These are phyloP conservation scores for Diaporthe humulicola DNA, from an alignment of 2,329 filamentous ascomycete species.

Conservation along the genomic window DNA sequence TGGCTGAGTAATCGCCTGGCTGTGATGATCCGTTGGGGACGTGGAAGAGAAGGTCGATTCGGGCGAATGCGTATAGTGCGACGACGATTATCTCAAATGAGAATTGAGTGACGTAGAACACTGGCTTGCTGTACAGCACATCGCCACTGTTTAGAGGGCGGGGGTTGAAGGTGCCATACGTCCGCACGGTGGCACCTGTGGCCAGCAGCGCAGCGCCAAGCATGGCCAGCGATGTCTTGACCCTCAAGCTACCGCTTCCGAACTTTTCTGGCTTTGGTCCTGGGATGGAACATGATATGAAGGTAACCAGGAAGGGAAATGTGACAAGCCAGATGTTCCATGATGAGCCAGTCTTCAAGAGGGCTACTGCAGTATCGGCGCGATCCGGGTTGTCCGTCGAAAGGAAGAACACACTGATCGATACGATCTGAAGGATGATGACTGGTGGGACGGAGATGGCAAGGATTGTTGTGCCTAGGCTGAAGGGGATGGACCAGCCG, in stretches of 20 bases:
- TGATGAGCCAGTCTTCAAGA: slow-evolving; percentile 42
- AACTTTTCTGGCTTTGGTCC: slow-evolving; percentile 49
- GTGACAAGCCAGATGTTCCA: slow-evolving; percentile 44
- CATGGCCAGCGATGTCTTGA: slow-evolving; percentile 49
- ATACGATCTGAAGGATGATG: slow-evolving; percentile 50
- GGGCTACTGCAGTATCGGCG: slow-evolving; percentile 33
- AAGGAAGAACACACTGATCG: slow-evolving; percentile 46
- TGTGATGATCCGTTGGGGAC: slow-evolving; percentile 48
- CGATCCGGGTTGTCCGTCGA: slow-evolving; percentile 41
- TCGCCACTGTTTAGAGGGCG: slow-evolving; percentile 43
- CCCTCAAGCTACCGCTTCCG: slow-evolving; percentile 47
- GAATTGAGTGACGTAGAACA: slow-evolving; percentile 54
- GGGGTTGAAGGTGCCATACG: slow-evolving; percentile 46
- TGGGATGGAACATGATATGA: slow-evolving; percentile 45
- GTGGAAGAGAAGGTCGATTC: slow-evolving; percentile 49
- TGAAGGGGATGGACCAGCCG: slow-evolving; percentile 51
- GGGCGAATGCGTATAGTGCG: slow-evolving; percentile 44
- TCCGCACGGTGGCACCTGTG: slow-evolving; percentile 43
- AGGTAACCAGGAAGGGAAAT: slow-evolving; percentile 43
- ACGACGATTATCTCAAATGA: slow-evolving; percentile 49
- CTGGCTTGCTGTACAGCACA: slow-evolving; percentile 49
- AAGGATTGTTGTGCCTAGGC: slow-evolving; percentile 43
- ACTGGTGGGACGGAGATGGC: slow-evolving; percentile 47
- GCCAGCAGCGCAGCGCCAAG: slow-evolving; percentile 40
- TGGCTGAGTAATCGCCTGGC: slow-evolving; percentile 45